Conservation (phyloP, 1,139 yeast genomes). For the Hansenula lynferdii region DNA sequence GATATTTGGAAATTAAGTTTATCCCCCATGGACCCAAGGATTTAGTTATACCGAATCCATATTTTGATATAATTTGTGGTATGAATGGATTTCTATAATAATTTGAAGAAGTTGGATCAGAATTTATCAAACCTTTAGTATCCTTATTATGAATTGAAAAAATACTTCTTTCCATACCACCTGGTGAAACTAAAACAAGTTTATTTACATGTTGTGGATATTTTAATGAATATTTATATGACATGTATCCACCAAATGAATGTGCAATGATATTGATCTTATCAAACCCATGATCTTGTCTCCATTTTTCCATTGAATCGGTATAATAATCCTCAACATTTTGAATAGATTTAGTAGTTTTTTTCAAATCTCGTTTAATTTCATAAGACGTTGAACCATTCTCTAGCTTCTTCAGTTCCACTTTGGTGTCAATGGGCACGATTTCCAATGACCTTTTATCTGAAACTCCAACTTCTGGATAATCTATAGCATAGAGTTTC, state of each 20-base stretch:
- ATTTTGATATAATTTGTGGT: conserved; percentile 24
- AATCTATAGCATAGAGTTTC: conserved; percentile 71
- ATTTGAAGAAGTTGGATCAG: conserved; percentile 9
- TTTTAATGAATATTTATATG: conserved; percentile 70
- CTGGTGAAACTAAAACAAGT: conserved; percentile 79
- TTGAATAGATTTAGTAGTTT: conserved; percentile 38
- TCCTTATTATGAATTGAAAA: conserved; percentile 50
- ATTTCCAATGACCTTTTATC: conserved; percentile 8
- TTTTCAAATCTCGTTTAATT: conserved; percentile 24
- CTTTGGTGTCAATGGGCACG: conserved; percentile 1
- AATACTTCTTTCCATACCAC: conserved; percentile 77
- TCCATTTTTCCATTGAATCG: conserved; percentile 84
- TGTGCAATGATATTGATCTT: conserved; percentile 80
- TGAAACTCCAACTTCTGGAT: conserved; percentile 81
- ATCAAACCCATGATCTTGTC: conserved; percentile 47
- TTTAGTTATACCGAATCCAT: conserved; percentile 42
- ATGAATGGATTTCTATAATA: conserved; percentile 22
- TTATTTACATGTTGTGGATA: conserved; percentile 57
- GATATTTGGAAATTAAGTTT: conserved; percentile 51
- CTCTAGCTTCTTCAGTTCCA: conserved; percentile 11
- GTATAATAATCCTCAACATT: conserved; percentile 72
- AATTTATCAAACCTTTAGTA: conserved; percentile 8
- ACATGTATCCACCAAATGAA: conserved; percentile 88
- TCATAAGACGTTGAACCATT: conserved; percentile 3
- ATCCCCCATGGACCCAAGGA: conserved; percentile 56